Conservation (phyloP, 306 rosid species). For the Castanopsis chinensis region DNA sequence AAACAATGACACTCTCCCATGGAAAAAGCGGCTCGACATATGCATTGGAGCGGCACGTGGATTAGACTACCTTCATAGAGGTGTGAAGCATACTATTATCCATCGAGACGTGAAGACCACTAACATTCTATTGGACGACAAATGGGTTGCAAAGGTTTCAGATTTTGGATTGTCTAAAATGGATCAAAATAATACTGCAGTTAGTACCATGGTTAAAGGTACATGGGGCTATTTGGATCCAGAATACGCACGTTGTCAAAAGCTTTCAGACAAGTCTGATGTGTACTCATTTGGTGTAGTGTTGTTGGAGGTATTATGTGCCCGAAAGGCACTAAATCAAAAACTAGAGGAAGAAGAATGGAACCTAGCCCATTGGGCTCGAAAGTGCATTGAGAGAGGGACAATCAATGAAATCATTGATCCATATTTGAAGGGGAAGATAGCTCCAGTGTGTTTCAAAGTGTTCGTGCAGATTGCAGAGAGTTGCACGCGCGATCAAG, state of each 20-base stretch:
- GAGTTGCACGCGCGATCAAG: no score
- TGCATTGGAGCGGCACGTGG: constrained; percentile 30
- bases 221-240: constrained; percentile 55
- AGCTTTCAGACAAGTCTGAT: constrained; percentile 40
- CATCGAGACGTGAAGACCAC: constrained; percentile 41
- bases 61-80: constrained; percentile 24
- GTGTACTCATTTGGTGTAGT: constrained; percentile 53
- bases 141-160: constrained; percentile 42
- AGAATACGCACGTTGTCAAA: constrained; percentile 31
- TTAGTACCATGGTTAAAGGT: constrained; percentile 44
- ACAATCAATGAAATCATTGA: constrained; percentile 12
- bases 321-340: constrained; percentile 35
- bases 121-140: constrained; percentile 32
- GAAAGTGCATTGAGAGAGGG: neutral
- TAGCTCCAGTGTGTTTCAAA: constrained; percentile 3
- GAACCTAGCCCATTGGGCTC: constrained; percentile 43
- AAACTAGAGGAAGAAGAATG: constrained; percentile 11
- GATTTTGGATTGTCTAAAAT: constrained; percentile 48
- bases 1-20: constrained; percentile 18
- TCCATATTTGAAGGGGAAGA: constrained; percentile 9
- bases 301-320: constrained; percentile 39
- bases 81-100: constrained; percentile 15
- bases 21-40: constrained; percentile 29
- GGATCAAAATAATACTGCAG: constrained; percentile 21
- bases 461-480: neutral